These are phyloP conservation scores for Esteya vermicola DNA, from an alignment of 2,329 filamentous ascomycete species.

Conservation along the genomic window DNA sequence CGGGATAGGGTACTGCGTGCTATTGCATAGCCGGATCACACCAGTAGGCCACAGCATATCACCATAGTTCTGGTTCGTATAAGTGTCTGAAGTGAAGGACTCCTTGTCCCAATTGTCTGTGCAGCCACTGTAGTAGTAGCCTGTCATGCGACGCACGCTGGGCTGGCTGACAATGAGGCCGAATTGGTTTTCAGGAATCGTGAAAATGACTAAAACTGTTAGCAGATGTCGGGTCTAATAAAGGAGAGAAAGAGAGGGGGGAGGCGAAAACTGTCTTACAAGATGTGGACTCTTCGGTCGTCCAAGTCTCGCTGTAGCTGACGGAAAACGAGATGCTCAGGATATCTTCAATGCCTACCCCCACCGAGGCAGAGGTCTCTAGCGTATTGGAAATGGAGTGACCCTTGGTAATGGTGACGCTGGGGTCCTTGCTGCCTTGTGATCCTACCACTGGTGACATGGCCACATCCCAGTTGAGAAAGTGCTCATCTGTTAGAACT, in stretches of 20 bases:
- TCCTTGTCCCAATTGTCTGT: background rate
- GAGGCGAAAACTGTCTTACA: too few species aligned
- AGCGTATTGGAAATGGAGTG: background rate
- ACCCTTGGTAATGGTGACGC: background rate
- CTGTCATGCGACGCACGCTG: background rate
- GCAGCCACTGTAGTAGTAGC: background rate
- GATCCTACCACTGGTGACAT: background rate
- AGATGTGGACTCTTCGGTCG: background rate
- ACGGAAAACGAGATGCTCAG: background rate
- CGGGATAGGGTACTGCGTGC: background rate
- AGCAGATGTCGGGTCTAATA: background rate
- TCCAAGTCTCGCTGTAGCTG: background rate
- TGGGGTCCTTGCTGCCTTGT: background rate
- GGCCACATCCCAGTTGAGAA: conserved; percentile 2
- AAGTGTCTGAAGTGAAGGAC: background rate
- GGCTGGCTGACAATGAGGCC: conserved; percentile 2
- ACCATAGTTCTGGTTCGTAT: background rate
- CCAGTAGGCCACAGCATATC: background rate
- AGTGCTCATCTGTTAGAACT: background rate
- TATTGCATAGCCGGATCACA: background rate
- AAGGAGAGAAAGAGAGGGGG: background rate
- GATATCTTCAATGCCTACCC: background rate
- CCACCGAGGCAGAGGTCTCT: background rate
- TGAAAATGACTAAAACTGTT: background rate
- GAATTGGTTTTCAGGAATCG: background rate